These are phyloP conservation scores for Fomitopsis schrenkii DNA, from an alignment of 1,284 basidiomycete genomes.

Conservation along the genomic window DNA sequence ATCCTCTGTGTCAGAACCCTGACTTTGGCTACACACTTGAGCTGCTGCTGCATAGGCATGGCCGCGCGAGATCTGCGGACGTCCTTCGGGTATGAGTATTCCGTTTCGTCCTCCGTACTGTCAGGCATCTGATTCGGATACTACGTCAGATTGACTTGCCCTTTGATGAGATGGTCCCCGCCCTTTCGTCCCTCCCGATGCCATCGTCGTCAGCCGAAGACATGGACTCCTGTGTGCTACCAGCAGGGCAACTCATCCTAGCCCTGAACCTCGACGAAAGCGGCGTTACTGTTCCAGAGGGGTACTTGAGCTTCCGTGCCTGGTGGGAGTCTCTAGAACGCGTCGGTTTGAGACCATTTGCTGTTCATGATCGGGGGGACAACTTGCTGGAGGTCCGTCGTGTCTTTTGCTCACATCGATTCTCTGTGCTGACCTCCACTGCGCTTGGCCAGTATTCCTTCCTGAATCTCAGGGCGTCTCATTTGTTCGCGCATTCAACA, in stretches of 20 bases:
- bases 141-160: background rate
- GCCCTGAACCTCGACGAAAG: constrained; percentile 31
- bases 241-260: constrained; percentile 34
- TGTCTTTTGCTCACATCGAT: background rate
- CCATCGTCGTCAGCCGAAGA: background rate
- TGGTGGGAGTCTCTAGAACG: constrained; percentile 24
- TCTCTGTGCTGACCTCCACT: background rate
- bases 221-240: constrained; percentile 14
- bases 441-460: constrained; percentile 32
- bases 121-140: background rate
- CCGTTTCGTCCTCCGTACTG: background rate
- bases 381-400: constrained; percentile 31
- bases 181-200: background rate
- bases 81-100: background rate
- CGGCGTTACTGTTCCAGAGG: constrained; percentile 6
- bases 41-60: background rate
- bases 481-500: background rate
- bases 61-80: background rate
- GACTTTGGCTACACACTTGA: background rate
- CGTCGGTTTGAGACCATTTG: constrained; percentile 22
- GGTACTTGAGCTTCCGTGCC: constrained; percentile 30
- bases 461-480: constrained; percentile 31
- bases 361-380: constrained; percentile 24
- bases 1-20: too few relatives aligned
- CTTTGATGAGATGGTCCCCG: background rate